Percentiles rank a stretch among this genome's conserved stretches.
phyloP scores from a whole-genome alignment of 257 asterid genomes.

The Asclepias syriaca region DNA sequence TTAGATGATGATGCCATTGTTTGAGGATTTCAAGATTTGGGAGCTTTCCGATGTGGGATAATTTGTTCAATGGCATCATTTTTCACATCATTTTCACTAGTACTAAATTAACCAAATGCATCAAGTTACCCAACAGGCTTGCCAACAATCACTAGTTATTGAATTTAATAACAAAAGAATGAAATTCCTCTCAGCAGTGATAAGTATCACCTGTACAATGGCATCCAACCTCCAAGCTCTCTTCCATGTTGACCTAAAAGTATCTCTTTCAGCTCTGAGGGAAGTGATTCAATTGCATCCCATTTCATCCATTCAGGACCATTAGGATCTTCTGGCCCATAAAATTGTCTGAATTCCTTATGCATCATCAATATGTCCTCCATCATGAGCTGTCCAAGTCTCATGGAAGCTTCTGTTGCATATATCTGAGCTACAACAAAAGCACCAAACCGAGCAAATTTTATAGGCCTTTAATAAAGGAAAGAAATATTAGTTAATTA shows the following conservation, averaged over 20 bases:
- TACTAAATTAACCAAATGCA: neutral
- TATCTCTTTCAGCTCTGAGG: constrained; percentile 44
- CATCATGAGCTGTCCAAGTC: constrained; percentile 72
- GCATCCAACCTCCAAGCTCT: constrained; percentile 72
- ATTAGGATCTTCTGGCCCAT: constrained; percentile 57
- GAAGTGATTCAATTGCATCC: constrained; percentile 71
- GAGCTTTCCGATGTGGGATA: no score
- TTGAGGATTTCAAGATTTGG: no score
- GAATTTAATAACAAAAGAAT: constrained; percentile 7
- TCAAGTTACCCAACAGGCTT: neutral
- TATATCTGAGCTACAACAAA: constrained; percentile 46
- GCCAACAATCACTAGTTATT: neutral
- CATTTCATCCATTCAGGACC: constrained; percentile 76
- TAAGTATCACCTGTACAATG: constrained; percentile 55
- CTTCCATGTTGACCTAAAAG: constrained; percentile 25
- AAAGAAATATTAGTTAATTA: constrained; percentile 9
- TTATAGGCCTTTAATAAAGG: neutral
- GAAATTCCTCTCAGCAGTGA: neutral
- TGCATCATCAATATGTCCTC: constrained; percentile 82
- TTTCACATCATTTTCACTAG: neutral
- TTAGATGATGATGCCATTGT: no score
- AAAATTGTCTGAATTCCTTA: constrained; percentile 58
- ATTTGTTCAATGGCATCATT: no score
- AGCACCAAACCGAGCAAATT: constrained; percentile 18
- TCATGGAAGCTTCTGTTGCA: constrained; percentile 77